phyloP scores from a whole-genome alignment of 2,329 filamentous ascomycete species.

The Endoconidiophora laricicola region DNA sequence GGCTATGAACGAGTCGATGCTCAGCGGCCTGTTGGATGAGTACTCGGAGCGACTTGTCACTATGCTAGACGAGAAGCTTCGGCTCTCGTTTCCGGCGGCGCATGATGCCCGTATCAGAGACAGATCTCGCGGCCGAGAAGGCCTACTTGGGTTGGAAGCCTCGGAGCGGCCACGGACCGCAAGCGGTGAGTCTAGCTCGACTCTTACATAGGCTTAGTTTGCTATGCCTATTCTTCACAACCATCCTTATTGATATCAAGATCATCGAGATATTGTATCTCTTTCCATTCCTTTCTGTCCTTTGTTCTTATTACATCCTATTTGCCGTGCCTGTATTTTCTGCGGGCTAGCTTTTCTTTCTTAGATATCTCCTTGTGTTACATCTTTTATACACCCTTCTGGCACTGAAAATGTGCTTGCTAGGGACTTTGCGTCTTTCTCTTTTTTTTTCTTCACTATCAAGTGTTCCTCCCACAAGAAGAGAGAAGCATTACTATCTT shows the following conservation, averaged over 20 bases:
- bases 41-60: conserved; percentile 57
- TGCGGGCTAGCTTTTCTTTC: too few relatives aligned
- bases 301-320: too few relatives aligned
- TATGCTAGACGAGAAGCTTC: conserved; percentile 56
- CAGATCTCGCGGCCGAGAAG: background rate
- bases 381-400: background rate
- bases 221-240: background rate
- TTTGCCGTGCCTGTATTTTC: too few relatives aligned
- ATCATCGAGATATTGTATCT: too few relatives aligned
- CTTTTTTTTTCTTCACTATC: conserved; percentile 1
- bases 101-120: conserved; percentile 15
- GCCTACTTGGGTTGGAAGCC: conserved; percentile 11
- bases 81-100: conserved; percentile 25
- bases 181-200: conserved; percentile 21
- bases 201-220: conserved; percentile 6
- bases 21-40: conserved; percentile 53
- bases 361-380: too few relatives aligned
- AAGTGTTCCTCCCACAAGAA: conserved; percentile 12
- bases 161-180: conserved; percentile 21
- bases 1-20: conserved; percentile 38
- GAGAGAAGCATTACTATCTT: too few relatives aligned
- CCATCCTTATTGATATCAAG: too few relatives aligned
- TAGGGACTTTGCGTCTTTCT: background rate
- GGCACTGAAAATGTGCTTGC: background rate
- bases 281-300: too few relatives aligned